These are phyloP conservation scores for Umbelopsis vinacea DNA, from an alignment of 192 early-diverging fungal species.

Conservation along the genomic window DNA sequence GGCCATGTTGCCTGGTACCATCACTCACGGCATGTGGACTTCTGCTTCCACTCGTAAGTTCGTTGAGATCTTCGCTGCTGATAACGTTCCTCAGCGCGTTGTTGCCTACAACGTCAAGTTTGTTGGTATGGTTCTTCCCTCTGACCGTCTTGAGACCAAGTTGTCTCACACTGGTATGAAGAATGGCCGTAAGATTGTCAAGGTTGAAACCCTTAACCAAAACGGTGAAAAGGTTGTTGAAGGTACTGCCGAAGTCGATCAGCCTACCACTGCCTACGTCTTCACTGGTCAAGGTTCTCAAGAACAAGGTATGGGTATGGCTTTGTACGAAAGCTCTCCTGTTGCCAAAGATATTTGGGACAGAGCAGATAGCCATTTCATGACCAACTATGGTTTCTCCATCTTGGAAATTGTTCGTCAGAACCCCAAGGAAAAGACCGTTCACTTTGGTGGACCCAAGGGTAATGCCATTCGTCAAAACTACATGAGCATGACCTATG, in stretches of 20 bases:
- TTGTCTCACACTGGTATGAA: conserved; percentile 93
- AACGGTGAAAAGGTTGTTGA: conserved; percentile 81
- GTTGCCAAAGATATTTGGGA: conserved; percentile 91
- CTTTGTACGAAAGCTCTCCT: conserved; percentile 80
- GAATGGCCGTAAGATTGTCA: conserved; percentile 95
- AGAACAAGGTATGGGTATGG: conserved; percentile 96
- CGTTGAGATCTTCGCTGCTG: conserved; percentile 94
- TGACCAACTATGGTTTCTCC: conserved; percentile 85
- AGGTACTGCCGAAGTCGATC: conserved; percentile 93
- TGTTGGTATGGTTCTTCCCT: conserved; percentile 92
- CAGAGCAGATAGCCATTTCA: conserved; percentile 86
- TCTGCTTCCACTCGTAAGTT: conserved; percentile 92
- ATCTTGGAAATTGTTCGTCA: conserved; percentile 88
- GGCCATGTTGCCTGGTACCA: conserved; percentile 88
- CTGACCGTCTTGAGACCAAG: conserved; percentile 88
- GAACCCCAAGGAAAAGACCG: conserved; percentile 82
- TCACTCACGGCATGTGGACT: conserved; percentile 99
- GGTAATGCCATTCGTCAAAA: conserved; percentile 80
- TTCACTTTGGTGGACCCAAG: conserved; percentile 88
- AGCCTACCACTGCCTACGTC: conserved; percentile 88
- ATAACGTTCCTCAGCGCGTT: conserved; percentile 90
- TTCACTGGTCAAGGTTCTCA: conserved; percentile 98
- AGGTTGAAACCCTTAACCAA: conserved; percentile 87
- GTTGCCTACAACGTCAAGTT: conserved; percentile 85
- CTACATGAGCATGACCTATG: conserved; percentile 93